These are phyloP conservation scores for Pseudonectria buxi DNA, from an alignment of 2,329 filamentous ascomycete species.

Conservation along the genomic window DNA sequence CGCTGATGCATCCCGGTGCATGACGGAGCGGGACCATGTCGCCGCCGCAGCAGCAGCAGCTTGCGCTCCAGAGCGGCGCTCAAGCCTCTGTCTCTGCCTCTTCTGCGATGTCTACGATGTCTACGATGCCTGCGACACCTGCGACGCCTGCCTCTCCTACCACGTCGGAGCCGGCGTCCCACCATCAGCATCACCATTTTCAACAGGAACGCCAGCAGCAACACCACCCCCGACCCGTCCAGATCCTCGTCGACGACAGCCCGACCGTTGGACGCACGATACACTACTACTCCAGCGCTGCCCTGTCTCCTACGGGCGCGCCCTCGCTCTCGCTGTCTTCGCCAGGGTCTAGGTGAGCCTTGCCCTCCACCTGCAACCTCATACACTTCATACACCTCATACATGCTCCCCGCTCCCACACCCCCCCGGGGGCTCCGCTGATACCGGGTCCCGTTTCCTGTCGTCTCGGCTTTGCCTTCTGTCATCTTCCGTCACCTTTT, in stretches of 20 bases:
- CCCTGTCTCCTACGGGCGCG: slow-evolving; percentile 14
- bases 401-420: slow-evolving; percentile 5
- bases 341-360: slow-evolving; percentile 22
- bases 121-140: too few species aligned
- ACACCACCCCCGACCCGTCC: slow-evolving; percentile 11
- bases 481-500: slow-evolving; percentile 16
- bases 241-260: slow-evolving; percentile 34
- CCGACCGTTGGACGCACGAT: slow-evolving; percentile 37
- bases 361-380: slow-evolving; percentile 1
- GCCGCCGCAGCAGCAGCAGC: too few species aligned
- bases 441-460: slow-evolving; percentile 9
- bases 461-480: slow-evolving; percentile 14
- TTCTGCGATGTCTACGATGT: too few species aligned
- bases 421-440: slow-evolving; percentile 13
- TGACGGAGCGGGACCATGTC: too few species aligned
- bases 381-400: slow-evolving; percentile 1
- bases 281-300: slow-evolving; percentile 8
- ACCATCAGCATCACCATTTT: too few species aligned
- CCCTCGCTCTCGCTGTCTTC: slow-evolving; percentile 16
- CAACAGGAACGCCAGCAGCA: too few species aligned
- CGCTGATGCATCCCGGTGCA: too few species aligned
- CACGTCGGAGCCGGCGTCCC: too few species aligned
- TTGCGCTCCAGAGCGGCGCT: too few species aligned
- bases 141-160: too few species aligned
- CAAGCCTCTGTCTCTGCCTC: too few species aligned